A percentile compares a stretch with the other conserved stretches of the same genome.
Conservation (phyloP, 2,329 filamentous ascomycete genomes). For the Hawksworthiomyces lignivorus region DNA sequence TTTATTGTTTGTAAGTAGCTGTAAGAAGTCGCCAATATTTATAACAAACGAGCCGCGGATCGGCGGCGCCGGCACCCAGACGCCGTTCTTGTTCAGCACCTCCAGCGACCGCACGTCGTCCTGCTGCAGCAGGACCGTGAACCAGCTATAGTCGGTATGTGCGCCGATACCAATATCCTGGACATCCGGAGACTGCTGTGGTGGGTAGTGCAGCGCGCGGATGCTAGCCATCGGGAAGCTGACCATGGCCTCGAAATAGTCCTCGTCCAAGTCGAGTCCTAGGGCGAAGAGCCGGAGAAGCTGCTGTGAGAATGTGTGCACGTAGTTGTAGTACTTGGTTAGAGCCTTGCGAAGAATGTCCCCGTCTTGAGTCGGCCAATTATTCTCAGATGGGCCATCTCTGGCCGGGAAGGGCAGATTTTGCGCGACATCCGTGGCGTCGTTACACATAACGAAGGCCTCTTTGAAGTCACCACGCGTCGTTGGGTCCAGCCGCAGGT, state of each 20-base stretch:
- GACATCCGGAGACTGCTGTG: conserved; percentile 14
- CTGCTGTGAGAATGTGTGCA: conserved; percentile 1
- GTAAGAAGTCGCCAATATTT: conserved; percentile 46
- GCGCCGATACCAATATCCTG: conserved; percentile 35
- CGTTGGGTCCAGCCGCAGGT: neutral
- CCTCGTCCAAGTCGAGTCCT: conserved; percentile 15
- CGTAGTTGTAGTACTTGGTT: neutral
- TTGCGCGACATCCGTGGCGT: neutral
- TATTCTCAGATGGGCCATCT: neutral
- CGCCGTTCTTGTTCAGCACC: conserved; percentile 25
- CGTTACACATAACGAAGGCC: neutral
- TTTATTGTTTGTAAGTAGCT: conserved; percentile 41
- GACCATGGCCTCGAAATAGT: conserved; percentile 31
- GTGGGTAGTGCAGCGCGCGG: conserved; percentile 16
- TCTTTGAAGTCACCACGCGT: neutral
- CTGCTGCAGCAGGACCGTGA: conserved; percentile 41
- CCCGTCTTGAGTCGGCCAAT: neutral
- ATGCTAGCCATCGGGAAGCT: conserved; percentile 11
- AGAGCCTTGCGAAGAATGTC: neutral
- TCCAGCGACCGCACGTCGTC: conserved; percentile 34
- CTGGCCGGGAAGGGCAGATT: neutral
- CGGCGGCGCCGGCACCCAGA: conserved; percentile 34
- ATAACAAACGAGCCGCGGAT: conserved; percentile 41
- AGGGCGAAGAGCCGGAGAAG: conserved; percentile 16
- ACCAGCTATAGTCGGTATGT: conserved; percentile 40